Base-by-base conservation (phyloP, 2,329 filamentous ascomycete genomes). In the Magnaporthiopsis rhizophila region DNA sequence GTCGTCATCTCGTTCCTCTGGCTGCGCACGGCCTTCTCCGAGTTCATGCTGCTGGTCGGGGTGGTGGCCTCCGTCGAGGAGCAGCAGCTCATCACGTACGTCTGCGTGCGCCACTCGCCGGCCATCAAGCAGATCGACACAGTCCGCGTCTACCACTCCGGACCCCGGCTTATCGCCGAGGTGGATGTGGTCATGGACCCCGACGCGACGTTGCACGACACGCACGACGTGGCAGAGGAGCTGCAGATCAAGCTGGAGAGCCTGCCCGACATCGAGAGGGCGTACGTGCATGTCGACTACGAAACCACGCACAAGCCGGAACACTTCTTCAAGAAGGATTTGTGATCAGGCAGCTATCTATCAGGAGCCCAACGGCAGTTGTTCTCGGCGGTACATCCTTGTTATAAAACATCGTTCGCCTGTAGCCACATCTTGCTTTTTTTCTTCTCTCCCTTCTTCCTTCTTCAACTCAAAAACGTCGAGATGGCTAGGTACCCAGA, bases 201-300 rank as follows among this genome's bases (percentile, higher is more conserved):
- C 0, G 80, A 86, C 1, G 84, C 88, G 64, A 86, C 86, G 2
- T 83, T 99, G 21, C 82, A 85, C 67, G 87, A 88, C 63, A 95
- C 92, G 0, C 95, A 99, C 75, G 95, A 99, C 72, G 86, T 97
- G 15, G 94, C 95, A 0, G 95, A 99, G 77, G 92, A 89, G 71
- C 81, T 99, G 70, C 95, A 99, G 81, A 90, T 90, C 67, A 98
- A 98, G 80, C 81, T 98, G 3, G 95, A 99, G 82, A 90, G 88
- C 65, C 77, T 99, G 67, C 94, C 95, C 0, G 89, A 97, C 73
- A 88, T 98, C 12, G 95, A 98, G 82, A 81, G 95, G 65, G 92
- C 92, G 0, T 98, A 97, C 74, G 95, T 98, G 26, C 95, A 99
- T 75, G 93, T 97, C 24, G 95, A 99, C 75, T 98, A 96, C 71